Conservation (phyloP, 352 stramenopile genomes). For the Thraustochytrium striatum region DNA sequence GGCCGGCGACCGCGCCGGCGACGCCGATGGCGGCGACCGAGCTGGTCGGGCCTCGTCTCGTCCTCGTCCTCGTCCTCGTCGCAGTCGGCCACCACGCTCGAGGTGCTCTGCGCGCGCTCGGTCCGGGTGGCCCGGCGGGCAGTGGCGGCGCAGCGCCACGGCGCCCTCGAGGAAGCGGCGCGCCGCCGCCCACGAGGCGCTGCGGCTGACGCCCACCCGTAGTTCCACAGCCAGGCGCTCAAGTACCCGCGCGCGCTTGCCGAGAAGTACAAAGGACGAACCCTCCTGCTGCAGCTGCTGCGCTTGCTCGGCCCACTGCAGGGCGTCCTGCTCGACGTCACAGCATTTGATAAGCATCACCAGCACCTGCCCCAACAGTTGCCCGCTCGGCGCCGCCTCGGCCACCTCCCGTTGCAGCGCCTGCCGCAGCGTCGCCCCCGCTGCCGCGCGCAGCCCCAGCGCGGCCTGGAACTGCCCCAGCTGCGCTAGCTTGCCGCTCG, state of each 20-base stretch:
- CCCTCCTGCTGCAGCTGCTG: neutral
- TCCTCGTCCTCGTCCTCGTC: neutral
- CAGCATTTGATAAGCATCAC: constrained; percentile 7
- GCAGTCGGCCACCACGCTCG: neutral
- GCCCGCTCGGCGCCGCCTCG: neutral
- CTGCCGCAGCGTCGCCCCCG: neutral
- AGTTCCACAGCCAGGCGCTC: constrained; percentile 18
- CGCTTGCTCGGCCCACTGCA: constrained; percentile 10
- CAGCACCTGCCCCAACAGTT: neutral
- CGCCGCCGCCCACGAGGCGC: neutral
- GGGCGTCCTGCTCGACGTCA: neutral
- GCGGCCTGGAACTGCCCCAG: neutral
- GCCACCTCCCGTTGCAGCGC: constrained; percentile 19
- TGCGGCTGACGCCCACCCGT: neutral
- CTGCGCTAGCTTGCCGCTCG: constrained; percentile 2
- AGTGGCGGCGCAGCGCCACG: neutral
- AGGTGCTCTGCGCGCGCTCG: neutral
- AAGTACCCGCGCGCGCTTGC: constrained; percentile 6
- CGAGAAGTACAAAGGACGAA: neutral
- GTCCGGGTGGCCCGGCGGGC: neutral
- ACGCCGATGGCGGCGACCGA: neutral
- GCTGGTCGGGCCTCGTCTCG: neutral
- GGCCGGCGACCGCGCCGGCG: neutral
- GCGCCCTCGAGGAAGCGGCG: neutral
- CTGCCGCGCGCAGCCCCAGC: neutral